phyloP scores from a whole-genome alignment of 495 filamentous ascomycete genomes.

The Apodospora peruviana region DNA sequence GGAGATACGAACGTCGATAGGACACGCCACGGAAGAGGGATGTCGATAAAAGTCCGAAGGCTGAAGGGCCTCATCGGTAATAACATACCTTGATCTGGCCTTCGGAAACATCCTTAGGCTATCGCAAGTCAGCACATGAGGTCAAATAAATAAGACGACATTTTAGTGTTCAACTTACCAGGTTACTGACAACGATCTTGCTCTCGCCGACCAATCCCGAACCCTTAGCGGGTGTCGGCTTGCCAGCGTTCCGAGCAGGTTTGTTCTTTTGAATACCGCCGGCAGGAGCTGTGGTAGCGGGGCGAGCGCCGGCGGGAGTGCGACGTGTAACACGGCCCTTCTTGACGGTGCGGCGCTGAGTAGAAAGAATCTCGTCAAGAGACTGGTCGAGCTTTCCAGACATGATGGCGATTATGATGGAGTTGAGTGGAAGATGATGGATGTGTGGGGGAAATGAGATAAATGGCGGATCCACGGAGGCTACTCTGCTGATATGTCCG shows the following conservation, averaged over 20 bases:
- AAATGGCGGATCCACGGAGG: not conserved
- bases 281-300: constrained; percentile 57
- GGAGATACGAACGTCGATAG: constrained; percentile 35
- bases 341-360: constrained; percentile 52
- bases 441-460: constrained; percentile 6
- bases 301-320: constrained; percentile 45
- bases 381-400: constrained; percentile 91
- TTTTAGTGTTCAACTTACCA: constrained; percentile 62
- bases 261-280: constrained; percentile 85
- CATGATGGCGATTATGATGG: constrained; percentile 52
- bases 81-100: constrained; percentile 99
- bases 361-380: constrained; percentile 91
- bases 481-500: too few species aligned
- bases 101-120: constrained; percentile 95
- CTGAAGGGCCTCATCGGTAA: constrained; percentile 57
- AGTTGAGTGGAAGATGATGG: too few species aligned
- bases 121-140: constrained; percentile 42
- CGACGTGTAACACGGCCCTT: constrained; percentile 48
- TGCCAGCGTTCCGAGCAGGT: constrained; percentile 52
- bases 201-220: constrained; percentile 63
- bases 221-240: constrained; percentile 54
- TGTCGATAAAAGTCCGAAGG: constrained; percentile 53
- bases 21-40: constrained; percentile 36
- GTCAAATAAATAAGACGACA: not conserved
- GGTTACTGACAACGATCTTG: constrained; percentile 96